Evolutionary conservation across 768 basidiomycete species (phyloP).

Genomic region (Cystobasidium ongulense): DNA sequence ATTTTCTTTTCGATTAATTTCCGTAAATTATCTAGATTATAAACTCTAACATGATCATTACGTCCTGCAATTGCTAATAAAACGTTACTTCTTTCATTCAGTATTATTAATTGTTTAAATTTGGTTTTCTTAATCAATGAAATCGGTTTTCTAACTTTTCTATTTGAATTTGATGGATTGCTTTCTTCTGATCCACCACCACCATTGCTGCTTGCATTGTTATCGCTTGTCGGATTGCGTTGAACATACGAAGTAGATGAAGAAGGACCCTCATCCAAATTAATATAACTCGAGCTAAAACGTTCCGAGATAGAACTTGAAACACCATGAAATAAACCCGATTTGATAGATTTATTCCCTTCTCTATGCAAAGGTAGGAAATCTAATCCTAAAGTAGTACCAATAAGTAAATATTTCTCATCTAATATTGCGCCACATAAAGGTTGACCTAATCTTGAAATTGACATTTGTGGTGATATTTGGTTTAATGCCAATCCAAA

Average conservation of each 20-base stretch:
- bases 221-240: not conserved
- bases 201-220: constrained; percentile 14
- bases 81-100: constrained; percentile 39
- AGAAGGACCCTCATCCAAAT: not conserved
- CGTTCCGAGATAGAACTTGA: not conserved
- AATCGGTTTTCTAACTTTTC: constrained; percentile 37
- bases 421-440: constrained; percentile 41
- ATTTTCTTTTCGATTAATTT: constrained; percentile 41
- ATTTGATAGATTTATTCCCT: constrained; percentile 9
- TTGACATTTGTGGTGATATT: constrained; percentile 31
- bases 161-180: not conserved
- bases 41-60: constrained; percentile 41
- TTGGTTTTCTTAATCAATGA: constrained; percentile 38
- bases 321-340: not conserved
- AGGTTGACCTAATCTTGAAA: constrained; percentile 33
- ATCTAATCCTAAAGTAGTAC: constrained; percentile 39
- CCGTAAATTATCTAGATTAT: constrained; percentile 41
- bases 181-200: constrained; percentile 30
- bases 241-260: not conserved
- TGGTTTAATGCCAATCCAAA: constrained; percentile 32
- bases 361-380: constrained; percentile 39
- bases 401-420: constrained; percentile 40
- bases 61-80: constrained; percentile 41
- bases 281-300: not conserved
- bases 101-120: constrained; percentile 38